Evolutionary conservation across 2,329 filamentous ascomycete genomes (phyloP), one percentile per base, ranked within the genome.

Genomic region (Dactylella cylindrospora): DNA sequence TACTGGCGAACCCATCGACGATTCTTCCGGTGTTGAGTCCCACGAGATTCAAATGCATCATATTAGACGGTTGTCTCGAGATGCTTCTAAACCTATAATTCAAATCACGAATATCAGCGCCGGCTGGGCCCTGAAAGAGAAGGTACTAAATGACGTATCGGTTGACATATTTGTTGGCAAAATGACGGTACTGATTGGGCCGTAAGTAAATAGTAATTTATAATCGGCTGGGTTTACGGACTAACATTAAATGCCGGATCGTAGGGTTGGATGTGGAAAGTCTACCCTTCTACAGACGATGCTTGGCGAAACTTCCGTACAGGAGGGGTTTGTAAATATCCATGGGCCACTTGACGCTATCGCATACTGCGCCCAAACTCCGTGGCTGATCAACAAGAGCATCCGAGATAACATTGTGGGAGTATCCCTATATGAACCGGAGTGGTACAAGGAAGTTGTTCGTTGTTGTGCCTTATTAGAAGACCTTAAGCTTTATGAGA

Each of bases 261-360:
- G 13, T 31, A 64, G 59, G 3, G 74, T 77, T 0, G 76, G 75
- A 2, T 74, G 73, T 20, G 76, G 76, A 12, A 78, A 78, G 49
- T 74, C 74, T 0, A 72, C 71, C 0, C 64, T 77, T 0, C 64
- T 77, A 10, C 70, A 74, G 22, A 71, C 71, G 0, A 67, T 77
- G 0, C 60, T 76, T 0, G 49, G 73, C 73, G 1, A 75, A 76
- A 59, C 61, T 70, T 3, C 53, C 52, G 2, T 54, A 3, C 39
- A 69, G 1, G 49, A 61, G 1, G 74, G 74, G 0, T 53, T 50
- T 0, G 57, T 75, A n/a, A 65, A 59, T 1, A 61, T 70, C 2
- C 61, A 38, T 10, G 15, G 40, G 1, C 73, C 70, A 7, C 70
- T 72, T 25, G 23, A 60, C 33, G 38, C 44, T 8, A 67, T 75